Conservation (phyloP, 2,329 filamentous ascomycete species). For the Diaporthe eres region DNA sequence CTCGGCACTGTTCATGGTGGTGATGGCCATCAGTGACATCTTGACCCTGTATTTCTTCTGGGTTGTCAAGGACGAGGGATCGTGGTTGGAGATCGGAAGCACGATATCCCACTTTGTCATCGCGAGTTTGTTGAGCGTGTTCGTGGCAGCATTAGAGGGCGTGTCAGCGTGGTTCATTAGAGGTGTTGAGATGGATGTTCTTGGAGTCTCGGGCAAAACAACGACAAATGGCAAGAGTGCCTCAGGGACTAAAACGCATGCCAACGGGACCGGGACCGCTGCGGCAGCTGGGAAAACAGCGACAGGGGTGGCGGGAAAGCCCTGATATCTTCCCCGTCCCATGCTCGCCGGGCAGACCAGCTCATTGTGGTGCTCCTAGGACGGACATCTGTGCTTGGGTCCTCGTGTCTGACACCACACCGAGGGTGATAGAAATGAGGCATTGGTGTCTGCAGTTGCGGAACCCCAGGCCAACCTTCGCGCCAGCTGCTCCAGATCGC, state of each 20-base stretch:
- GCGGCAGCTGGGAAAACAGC: not conserved
- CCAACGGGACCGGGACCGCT: conserved; percentile 10
- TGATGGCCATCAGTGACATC: conserved; percentile 92
- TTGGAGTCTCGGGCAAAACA: conserved; percentile 24
- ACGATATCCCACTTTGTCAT: conserved; percentile 97
- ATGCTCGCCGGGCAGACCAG: not conserved
- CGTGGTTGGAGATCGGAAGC: conserved; percentile 97
- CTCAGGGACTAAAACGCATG: not conserved
- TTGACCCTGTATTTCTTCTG: conserved; percentile 98
- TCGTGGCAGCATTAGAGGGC: conserved; percentile 89
- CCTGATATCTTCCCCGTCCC: conserved; percentile 2
- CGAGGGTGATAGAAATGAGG: not conserved
- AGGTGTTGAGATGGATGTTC: conserved; percentile 77
- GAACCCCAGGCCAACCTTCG: not conserved
- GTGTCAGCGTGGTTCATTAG: conserved; percentile 86
- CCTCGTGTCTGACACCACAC: not conserved
- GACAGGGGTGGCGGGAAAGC: conserved; percentile 10
- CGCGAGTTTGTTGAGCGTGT: conserved; percentile 89
- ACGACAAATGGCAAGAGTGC: not conserved
- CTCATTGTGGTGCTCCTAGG: not conserved
- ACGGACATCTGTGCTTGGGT: not conserved
- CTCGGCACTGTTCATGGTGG: conserved; percentile 92
- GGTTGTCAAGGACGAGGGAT: conserved; percentile 96
- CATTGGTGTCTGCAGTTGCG: not conserved
- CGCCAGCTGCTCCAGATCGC: not conserved